Conservation (phyloP, 2,329 filamentous ascomycete species). For the Sarocladiaceae sp. region DNA sequence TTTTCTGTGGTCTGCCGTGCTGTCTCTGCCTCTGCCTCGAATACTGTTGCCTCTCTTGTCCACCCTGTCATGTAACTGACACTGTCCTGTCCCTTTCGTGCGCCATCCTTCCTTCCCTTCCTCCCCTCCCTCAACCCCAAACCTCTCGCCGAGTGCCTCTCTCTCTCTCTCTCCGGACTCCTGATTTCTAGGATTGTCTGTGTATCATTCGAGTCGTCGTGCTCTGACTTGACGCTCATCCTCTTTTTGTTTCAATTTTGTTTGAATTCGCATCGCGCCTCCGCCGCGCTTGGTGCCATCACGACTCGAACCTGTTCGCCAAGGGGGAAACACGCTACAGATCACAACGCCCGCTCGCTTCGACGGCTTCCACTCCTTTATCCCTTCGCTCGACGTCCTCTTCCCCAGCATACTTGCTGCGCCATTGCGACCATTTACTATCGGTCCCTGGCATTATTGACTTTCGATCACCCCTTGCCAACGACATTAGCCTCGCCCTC, state of each 20-base stretch:
- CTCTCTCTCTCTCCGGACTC: conserved; percentile 3
- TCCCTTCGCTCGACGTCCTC: conserved; percentile 9
- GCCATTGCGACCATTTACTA: not conserved
- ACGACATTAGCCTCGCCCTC: no score
- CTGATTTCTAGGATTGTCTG: not conserved
- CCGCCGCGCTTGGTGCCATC: not conserved
- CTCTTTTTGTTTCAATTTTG: no score
- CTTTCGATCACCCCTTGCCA: not conserved
- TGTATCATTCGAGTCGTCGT: not conserved
- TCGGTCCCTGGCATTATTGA: not conserved
- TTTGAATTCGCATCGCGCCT: no score
- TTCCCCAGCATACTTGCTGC: not conserved
- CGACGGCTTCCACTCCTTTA: conserved; percentile 8
- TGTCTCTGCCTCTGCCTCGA: no score
- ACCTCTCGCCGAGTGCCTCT: conserved; percentile 4
- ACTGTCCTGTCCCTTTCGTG: no score
- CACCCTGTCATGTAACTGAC: no score
- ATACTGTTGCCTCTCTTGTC: no score
- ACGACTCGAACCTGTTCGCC: not conserved
- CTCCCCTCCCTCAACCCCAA: no score
- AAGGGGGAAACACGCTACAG: conserved; percentile 7
- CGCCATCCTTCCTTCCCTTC: no score
- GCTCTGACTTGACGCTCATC: not conserved
- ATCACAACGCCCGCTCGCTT: conserved; percentile 4
- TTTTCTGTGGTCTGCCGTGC: no score